Conservation (phyloP, 345 rosid genomes). For the Cochlearia excelsa region DNA sequence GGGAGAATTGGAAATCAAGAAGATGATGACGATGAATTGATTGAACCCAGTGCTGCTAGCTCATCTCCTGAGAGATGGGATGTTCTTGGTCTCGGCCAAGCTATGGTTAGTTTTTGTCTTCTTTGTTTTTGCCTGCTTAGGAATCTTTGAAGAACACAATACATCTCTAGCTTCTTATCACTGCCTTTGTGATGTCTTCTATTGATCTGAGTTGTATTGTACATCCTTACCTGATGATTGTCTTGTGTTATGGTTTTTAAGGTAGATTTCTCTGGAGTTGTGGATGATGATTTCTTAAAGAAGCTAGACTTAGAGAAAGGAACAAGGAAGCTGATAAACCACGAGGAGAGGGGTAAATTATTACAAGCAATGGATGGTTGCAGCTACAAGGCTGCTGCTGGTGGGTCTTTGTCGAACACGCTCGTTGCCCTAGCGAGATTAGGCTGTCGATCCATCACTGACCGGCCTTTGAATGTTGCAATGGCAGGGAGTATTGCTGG, state of each 20-base stretch:
- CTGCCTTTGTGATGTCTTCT: too few relatives aligned
- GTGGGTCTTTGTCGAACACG: slow-evolving; percentile 93
- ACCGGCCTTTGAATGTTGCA: slow-evolving; percentile 70
- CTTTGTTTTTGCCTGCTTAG: slow-evolving; percentile 34
- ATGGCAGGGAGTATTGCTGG: slow-evolving; percentile 89
- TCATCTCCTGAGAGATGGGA: slow-evolving; percentile 51
- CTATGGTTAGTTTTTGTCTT: slow-evolving; percentile 73
- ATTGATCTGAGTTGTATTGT: background rate
- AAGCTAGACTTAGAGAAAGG: slow-evolving; percentile 78
- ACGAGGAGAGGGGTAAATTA: slow-evolving; percentile 89
- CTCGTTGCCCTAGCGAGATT: slow-evolving; percentile 89
- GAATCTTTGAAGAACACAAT: background rate
- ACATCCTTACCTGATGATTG: background rate
- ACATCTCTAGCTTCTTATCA: too few relatives aligned
- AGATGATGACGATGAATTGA: slow-evolving; percentile 41
- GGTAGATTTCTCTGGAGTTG: slow-evolving; percentile 95
- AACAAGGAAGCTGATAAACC: slow-evolving; percentile 83
- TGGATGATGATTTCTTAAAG: slow-evolving; percentile 72
- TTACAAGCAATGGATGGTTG: slow-evolving; percentile 98
- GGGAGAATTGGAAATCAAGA: slow-evolving; percentile 41
- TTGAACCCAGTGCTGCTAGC: slow-evolving; percentile 26
- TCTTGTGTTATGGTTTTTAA: slow-evolving; percentile 26
- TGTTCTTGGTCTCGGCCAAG: slow-evolving; percentile 95
- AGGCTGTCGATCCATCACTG: slow-evolving; percentile 52
- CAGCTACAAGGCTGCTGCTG: slow-evolving; percentile 96